A percentile compares a stretch with the other conserved stretches of the same genome.
Conservation (phyloP, 495 filamentous ascomycete species). For the Lepidopterella palustris region DNA sequence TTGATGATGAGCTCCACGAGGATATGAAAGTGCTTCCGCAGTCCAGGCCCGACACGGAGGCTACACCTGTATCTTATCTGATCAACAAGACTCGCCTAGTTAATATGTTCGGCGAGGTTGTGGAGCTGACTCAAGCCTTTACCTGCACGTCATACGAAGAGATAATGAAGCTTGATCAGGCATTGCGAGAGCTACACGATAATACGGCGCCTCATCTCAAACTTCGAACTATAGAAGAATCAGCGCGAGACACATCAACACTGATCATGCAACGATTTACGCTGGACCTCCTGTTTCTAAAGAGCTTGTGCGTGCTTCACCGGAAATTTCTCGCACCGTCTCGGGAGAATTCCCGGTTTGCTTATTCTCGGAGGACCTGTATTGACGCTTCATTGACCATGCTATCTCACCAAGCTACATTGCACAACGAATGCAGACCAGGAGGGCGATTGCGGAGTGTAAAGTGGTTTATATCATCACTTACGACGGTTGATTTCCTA, state of each 20-base stretch:
- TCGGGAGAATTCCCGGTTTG: slow-evolving; percentile 64
- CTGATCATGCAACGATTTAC: slow-evolving; percentile 77
- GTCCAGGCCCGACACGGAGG: slow-evolving; percentile 64
- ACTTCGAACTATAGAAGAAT: slow-evolving; percentile 63
- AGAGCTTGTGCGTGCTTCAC: slow-evolving; percentile 76
- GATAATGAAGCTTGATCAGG: slow-evolving; percentile 65
- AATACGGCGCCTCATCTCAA: slow-evolving; percentile 63
- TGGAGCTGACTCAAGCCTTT: slow-evolving; percentile 46
- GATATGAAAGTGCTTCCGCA: slow-evolving; percentile 69
- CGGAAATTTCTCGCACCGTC: slow-evolving; percentile 70
- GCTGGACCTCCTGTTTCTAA: slow-evolving; percentile 75
- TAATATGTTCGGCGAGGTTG: slow-evolving; percentile 55
- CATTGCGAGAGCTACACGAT: slow-evolving; percentile 60
- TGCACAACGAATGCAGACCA: slow-evolving; percentile 67
- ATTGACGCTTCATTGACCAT: slow-evolving; percentile 73
- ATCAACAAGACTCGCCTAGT: slow-evolving; percentile 69
- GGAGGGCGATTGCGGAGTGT: slow-evolving; percentile 64
- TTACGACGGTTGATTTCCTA: slow-evolving; percentile 76
- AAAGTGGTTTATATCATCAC: slow-evolving; percentile 68
- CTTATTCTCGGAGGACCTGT: slow-evolving; percentile 73
- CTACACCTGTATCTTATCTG: slow-evolving; percentile 83
- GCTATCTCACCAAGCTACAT: slow-evolving; percentile 65
- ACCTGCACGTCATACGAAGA: slow-evolving; percentile 64
- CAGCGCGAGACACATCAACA: slow-evolving; percentile 64
- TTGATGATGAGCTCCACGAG: slow-evolving; percentile 88